Conservation (phyloP, 2,329 filamentous ascomycete species). For the Huntiella decipiens region DNA sequence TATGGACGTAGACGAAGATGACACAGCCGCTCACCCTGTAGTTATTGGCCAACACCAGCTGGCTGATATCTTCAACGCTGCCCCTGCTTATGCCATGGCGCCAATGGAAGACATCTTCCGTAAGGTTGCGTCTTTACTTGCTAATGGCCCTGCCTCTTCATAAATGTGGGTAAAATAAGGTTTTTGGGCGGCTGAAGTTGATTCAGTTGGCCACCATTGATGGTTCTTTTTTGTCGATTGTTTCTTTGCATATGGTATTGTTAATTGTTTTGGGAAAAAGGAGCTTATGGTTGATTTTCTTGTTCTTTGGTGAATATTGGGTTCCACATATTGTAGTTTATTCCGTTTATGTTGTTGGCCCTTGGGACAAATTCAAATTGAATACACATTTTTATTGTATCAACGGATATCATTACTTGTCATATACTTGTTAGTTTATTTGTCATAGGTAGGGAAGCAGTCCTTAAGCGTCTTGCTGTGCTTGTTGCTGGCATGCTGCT, state of each 20-base stretch:
- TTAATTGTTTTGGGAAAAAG: too few species aligned
- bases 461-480: constrained; percentile 53
- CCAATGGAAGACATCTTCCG: constrained; percentile 60
- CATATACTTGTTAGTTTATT: constrained; percentile 2
- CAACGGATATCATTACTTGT: too few species aligned
- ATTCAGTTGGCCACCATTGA: too few species aligned
- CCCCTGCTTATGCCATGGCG: constrained; percentile 48
- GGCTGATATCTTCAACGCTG: constrained; percentile 49
- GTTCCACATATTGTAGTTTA: too few species aligned
- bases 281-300: too few species aligned
- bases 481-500: constrained; percentile 56
- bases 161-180: background rate
- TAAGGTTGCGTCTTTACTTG: constrained; percentile 40
- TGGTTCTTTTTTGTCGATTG: background rate
- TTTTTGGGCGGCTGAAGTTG: background rate
- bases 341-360: too few species aligned
- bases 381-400: too few species aligned
- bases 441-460: constrained; percentile 41
- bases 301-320: too few species aligned
- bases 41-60: constrained; percentile 51
- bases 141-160: constrained; percentile 8
- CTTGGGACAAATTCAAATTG: too few species aligned
- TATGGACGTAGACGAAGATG: constrained; percentile 25
- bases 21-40: constrained; percentile 31
- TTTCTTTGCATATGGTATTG: background rate